Evolutionary conservation across 495 filamentous ascomycete species (phyloP).

Genomic region (Tuber calosporum): DNA sequence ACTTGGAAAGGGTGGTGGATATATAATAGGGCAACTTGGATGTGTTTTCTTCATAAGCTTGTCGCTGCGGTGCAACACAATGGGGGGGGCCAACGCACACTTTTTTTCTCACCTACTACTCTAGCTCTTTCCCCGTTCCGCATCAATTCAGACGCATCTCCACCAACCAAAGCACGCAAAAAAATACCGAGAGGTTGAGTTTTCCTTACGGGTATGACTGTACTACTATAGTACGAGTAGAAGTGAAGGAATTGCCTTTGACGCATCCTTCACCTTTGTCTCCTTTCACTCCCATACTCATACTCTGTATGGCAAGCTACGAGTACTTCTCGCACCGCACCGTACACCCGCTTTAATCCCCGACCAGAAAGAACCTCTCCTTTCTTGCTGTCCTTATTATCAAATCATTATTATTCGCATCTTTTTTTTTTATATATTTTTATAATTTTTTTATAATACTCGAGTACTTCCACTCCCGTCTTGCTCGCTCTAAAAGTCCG

Average conservation of each 20-base stretch:
- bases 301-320: neutral
- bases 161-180: neutral
- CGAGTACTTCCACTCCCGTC: no score
- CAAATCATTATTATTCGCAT: neutral
- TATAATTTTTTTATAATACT: no score
- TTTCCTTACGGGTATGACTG: neutral
- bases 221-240: neutral
- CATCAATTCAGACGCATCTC: neutral
- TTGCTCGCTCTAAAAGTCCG: neutral
- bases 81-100: neutral
- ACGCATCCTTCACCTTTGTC: neutral
- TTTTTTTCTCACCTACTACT: neutral
- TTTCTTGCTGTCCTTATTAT: neutral
- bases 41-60: neutral
- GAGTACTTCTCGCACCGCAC: no score
- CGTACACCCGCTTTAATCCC: neutral
- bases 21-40: neutral
- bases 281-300: neutral
- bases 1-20: neutral
- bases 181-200: neutral
- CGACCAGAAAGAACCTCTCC: neutral
- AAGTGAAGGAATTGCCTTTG: neutral
- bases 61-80: constrained; percentile 1
- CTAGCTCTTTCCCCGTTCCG: neutral
- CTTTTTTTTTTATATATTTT: neutral